Base-by-base conservation (phyloP, 176 grass and related monocot species). In the Puccinellia tenuiflora region DNA sequence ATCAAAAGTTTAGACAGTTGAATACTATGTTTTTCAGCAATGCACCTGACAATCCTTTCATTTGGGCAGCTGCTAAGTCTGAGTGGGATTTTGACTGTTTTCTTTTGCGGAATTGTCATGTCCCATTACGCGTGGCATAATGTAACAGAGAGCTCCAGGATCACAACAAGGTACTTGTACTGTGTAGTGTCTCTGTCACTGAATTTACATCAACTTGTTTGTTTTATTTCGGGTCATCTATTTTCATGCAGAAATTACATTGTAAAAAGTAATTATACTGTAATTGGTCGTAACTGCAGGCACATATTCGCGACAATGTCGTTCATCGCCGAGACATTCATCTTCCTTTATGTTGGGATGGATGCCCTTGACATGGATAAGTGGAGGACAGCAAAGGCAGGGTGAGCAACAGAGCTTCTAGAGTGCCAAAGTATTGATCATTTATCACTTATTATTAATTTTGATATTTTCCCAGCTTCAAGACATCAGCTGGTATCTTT, bases 41-140 rank as follows among this genome's bases (percentile, higher is more conserved):
- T 81, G 7, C 3, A 37, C 29, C 57, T 80, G 39, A 88, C 5
- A 7, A 31, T 64, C 9, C 16, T 16, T 84, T 35, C 54, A 14
- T 48, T 54, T 84, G 3, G 40, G 50, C 88, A 97, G 95, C 67
- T 94, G 20, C 75, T 91, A 47, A 47, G 86, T 72, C 55, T 92
- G 57, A 97, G 95, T 71, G 90, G 95, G 9, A 97, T 97, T 78
- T 80, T 94, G 90, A 94, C 92, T 4, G 95, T 97, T 68, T 97
- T 97, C 84, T 92, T 97, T 60, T 94, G 92, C 16, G 95, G 95
- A 31, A 94, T 97, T 79, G 88, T 92, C 16, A 97, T 97, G 92
- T 97, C 95, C 35, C 95, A 97, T 57, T 94, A 97, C 65, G 95
- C 95, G 31, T 94, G 92, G 95, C 92, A 97, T 82, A 97, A 97